phyloP scores from a whole-genome alignment of 805 yeast species.

The Henningerozyma blattae region DNA sequence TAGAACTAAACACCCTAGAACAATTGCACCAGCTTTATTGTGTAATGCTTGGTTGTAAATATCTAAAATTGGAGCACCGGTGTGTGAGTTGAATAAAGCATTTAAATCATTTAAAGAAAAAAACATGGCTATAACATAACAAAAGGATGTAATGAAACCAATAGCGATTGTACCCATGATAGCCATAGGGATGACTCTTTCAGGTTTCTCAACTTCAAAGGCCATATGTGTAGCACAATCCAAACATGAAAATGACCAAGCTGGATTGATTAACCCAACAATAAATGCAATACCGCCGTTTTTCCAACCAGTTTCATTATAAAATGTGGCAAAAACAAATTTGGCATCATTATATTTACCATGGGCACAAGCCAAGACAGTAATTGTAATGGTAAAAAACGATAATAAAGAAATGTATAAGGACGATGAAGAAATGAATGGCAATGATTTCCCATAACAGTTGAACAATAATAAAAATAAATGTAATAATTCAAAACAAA shows the following conservation, averaged over 20 bases:
- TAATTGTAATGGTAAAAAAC: constrained; percentile 43
- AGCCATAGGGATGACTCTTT: constrained; percentile 51
- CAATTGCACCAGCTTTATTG: constrained; percentile 45
- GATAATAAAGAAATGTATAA: constrained; percentile 44
- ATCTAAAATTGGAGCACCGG: constrained; percentile 57
- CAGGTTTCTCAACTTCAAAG: constrained; percentile 52
- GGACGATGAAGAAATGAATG: constrained; percentile 37
- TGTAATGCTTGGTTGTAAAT: constrained; percentile 48
- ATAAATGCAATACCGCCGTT: constrained; percentile 49
- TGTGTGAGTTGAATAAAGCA: constrained; percentile 33
- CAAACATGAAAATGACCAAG: constrained; percentile 59
- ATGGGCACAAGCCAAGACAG: constrained; percentile 43
- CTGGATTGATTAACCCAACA: constrained; percentile 56
- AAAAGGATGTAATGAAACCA: constrained; percentile 52
- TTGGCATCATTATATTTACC: constrained; percentile 42
- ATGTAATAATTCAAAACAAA: constrained; percentile 39
- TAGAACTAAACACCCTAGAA: constrained; percentile 38
- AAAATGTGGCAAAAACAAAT: constrained; percentile 48
- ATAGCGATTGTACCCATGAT: constrained; percentile 56
- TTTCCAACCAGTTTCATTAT: constrained; percentile 53
- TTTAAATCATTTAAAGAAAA: constrained; percentile 47
- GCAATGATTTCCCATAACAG: constrained; percentile 43
- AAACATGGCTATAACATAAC: constrained; percentile 45
- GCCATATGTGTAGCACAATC: constrained; percentile 69
- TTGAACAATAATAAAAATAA: constrained; percentile 37